Base-by-base conservation (phyloP, 495 filamentous ascomycete species). In the Talaromyces thailandensis region DNA sequence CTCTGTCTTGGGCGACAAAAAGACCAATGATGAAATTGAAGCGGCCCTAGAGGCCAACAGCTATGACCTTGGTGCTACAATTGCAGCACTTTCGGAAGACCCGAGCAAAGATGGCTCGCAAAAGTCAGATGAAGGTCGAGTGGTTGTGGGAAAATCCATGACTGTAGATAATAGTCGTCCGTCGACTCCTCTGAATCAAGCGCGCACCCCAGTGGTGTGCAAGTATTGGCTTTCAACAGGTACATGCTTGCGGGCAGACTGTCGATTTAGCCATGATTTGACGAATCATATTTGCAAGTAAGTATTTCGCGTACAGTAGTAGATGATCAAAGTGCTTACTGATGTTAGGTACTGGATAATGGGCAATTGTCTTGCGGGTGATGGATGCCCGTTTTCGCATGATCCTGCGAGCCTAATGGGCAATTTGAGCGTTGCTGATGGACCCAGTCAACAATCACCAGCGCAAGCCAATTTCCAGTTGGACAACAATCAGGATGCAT, bases 261-360 rank as follows among this genome's bases (percentile, higher is more conserved):
- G 95, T 67, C 86, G 93, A 56, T 99, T 97, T 74, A 96, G 92
- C 64, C 95, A 99, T 75, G 95, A 99, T 69, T 77, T 95, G 32
- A 96, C 90, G 65, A 93, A 87, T 66, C 94, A 96, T 64, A 85
- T 99, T 62, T 99, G 95, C 93, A 99, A 98, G 88, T 98, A 81
- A 81, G 90, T 40, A 57, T 8, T 40, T 24, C 18, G 12, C 61
- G 29, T 14, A 6, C 25, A 31, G 1, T 7, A n/a, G 26, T 11
- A 25, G 31, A 35, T 7, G 14, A 58, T 1, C 16, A 23, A 9
- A 48, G 3, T 32, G 29, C 58, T 43, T 31, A 62, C 48, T 65
- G 37, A 51, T 60, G n/a, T 37, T 66, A 96, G 91, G 72, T 97
- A 97, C 68, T 99, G 93, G 92, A 82, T 98, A 43, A 92, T 89